Conservation (phyloP, 306 rosid genomes). For the Casuarina equisetifolia region DNA sequence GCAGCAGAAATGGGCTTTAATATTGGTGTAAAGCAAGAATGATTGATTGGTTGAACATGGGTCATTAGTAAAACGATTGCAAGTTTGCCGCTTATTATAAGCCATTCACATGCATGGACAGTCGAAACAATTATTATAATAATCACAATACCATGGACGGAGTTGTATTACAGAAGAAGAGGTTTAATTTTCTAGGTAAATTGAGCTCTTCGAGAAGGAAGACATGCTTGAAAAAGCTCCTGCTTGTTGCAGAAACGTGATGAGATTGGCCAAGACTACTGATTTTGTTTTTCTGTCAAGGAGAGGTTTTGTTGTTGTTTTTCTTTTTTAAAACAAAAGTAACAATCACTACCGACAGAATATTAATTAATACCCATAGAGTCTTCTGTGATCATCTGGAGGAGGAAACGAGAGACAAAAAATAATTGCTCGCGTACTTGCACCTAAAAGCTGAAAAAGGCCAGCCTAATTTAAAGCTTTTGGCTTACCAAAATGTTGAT, state of each 20-base stretch:
- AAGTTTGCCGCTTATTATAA: constrained; percentile 1
- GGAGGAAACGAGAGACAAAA: background rate
- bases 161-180: background rate
- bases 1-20: background rate
- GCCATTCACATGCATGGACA: constrained; percentile 7
- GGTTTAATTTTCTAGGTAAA: background rate
- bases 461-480: no score
- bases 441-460: background rate
- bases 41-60: constrained; percentile 1
- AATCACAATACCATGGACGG: background rate
- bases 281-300: background rate
- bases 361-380: background rate
- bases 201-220: background rate
- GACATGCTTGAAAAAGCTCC: constrained; percentile 4
- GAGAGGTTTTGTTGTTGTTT: background rate
- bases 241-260: background rate
- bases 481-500: background rate
- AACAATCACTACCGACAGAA: background rate
- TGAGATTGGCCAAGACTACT: background rate
- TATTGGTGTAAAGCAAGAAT: background rate
- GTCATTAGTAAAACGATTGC: constrained; percentile 1
- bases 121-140: background rate
- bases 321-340: background rate
- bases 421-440: background rate
- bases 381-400: background rate